phyloP scores from a whole-genome alignment of 257 asterid genomes.

The Linderniella brevidens region DNA sequence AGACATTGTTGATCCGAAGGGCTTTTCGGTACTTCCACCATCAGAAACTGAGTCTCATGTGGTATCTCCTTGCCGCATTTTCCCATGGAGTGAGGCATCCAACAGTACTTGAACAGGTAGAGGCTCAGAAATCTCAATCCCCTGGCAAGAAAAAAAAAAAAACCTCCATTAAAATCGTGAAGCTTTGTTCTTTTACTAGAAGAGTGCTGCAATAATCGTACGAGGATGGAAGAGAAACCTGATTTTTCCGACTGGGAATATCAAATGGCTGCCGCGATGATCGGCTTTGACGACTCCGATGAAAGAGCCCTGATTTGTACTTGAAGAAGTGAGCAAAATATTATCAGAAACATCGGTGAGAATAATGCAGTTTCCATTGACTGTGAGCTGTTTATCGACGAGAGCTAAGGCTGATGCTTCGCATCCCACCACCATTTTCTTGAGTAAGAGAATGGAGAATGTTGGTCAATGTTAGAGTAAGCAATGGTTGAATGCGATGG shows the following conservation, averaged over 20 bases:
- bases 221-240: constrained; percentile 12
- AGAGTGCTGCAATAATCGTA: neutral
- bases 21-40: constrained; percentile 41
- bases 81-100: constrained; percentile 86
- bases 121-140: constrained; percentile 50
- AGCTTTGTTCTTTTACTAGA: neutral
- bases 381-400: constrained; percentile 31
- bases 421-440: no score
- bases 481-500: no score
- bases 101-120: constrained; percentile 69
- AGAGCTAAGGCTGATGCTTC: constrained; percentile 18
- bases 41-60: constrained; percentile 57
- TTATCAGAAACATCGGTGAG: constrained; percentile 31
- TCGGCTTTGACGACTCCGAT: constrained; percentile 53
- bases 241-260: constrained; percentile 61
- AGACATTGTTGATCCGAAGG: constrained; percentile 12
- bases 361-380: constrained; percentile 33
- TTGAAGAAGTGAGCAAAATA: constrained; percentile 30
- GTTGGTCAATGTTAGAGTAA: no score
- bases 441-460: no score
- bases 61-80: constrained; percentile 54
- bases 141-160: constrained; percentile 18
- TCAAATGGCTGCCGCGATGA: constrained; percentile 29
- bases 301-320: constrained; percentile 27
- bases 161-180: neutral